A percentile compares a stretch with the other conserved stretches of the same genome.
Evolutionary conservation across 2,329 filamentous ascomycete genomes (phyloP).

Genomic region (Grosmannia clavigera): DNA sequence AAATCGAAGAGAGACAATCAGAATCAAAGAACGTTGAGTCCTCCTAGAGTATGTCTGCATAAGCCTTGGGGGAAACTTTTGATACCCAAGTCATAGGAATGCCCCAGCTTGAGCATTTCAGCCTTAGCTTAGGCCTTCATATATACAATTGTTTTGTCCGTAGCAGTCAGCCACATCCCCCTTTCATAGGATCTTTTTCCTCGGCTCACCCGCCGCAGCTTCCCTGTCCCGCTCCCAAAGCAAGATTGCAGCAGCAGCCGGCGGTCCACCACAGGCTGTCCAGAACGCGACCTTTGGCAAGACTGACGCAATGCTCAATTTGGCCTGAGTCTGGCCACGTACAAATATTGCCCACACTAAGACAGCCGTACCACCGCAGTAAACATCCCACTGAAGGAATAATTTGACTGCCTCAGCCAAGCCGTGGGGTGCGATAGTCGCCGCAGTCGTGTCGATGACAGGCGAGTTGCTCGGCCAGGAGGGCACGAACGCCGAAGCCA

Average conservation of each 20-base stretch:
- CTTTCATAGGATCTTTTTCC: background rate
- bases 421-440: background rate
- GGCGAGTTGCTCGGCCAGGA: background rate
- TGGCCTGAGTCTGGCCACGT: background rate
- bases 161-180: too few species aligned
- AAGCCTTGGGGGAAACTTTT: too few species aligned
- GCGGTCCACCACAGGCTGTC: background rate
- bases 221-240: background rate
- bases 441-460: background rate
- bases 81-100: too few species aligned
- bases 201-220: background rate
- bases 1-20: too few species aligned
- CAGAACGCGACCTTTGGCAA: background rate
- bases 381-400: background rate
- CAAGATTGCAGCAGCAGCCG: background rate
- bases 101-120: too few species aligned
- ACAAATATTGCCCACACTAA: background rate
- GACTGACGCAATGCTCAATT: background rate
- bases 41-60: too few species aligned
- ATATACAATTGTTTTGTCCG: too few species aligned
- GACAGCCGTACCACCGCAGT: background rate
- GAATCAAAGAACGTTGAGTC: too few species aligned
- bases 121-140: too few species aligned
- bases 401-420: background rate
- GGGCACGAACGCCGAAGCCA: background rate